Evolutionary conservation across 495 filamentous ascomycete genomes (phyloP).

Genomic region (Penicillium canescens): DNA sequence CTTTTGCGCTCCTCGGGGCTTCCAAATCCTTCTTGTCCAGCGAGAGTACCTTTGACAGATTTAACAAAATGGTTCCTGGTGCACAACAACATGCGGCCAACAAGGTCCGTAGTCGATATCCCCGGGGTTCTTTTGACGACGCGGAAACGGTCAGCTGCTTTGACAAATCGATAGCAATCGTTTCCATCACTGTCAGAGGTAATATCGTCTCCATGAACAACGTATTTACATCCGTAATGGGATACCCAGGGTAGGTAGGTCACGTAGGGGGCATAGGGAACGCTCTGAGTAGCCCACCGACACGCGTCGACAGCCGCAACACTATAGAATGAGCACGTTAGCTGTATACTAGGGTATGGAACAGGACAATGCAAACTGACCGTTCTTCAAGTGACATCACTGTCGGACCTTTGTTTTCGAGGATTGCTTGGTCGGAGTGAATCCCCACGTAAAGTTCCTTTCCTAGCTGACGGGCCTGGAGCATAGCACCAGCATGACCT

Average conservation of each 20-base stretch:
- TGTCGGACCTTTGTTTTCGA: slow-evolving; percentile 95
- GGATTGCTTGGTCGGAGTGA: slow-evolving; percentile 91
- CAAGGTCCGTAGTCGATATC: slow-evolving; percentile 95
- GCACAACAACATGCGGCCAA: slow-evolving; percentile 94
- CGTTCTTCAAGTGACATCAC: slow-evolving; percentile 94
- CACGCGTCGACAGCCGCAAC: slow-evolving; percentile 88
- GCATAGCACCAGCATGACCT: slow-evolving; percentile 96
- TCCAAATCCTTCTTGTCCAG: slow-evolving; percentile 70
- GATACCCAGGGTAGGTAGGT: slow-evolving; percentile 91
- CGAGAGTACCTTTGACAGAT: slow-evolving; percentile 64
- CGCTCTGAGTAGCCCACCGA: slow-evolving; percentile 83
- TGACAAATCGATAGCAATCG: slow-evolving; percentile 97
- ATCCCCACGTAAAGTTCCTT: slow-evolving; percentile 86
- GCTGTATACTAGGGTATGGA: slow-evolving; percentile 7
- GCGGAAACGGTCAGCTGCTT: slow-evolving; percentile 84
- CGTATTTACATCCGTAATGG: slow-evolving; percentile 88
- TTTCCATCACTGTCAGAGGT: slow-evolving; percentile 81
- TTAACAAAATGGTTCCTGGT: slow-evolving; percentile 86
- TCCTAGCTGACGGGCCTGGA: slow-evolving; percentile 86
- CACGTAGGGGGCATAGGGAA: slow-evolving; percentile 91
- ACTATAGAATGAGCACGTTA: slow-evolving; percentile 35
- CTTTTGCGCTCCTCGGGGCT: slow-evolving; percentile 62
- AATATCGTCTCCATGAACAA: slow-evolving; percentile 91
- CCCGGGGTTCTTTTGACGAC: slow-evolving; percentile 95
- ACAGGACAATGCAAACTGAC: slow-evolving; percentile 37